Evolutionary conservation across 2,329 filamentous ascomycete species (phyloP), one percentile per base, ranked within the genome.

Genomic region (Fusarium luffae): DNA sequence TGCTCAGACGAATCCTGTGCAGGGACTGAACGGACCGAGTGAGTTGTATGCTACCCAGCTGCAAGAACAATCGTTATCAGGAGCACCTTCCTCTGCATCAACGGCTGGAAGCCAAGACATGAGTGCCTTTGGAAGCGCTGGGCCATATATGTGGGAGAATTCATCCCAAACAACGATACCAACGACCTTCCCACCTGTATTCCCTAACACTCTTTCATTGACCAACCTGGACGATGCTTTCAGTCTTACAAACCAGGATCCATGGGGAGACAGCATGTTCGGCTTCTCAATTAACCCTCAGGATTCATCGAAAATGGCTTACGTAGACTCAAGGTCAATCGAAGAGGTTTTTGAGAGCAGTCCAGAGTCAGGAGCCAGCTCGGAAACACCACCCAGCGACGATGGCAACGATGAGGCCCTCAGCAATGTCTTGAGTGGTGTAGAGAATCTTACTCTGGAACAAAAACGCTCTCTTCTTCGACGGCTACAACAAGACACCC

Each of bases 401-500:
- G 56, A 63, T 8, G 58, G 51, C 16, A 27, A 32, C 3, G 56
- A 60, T 23, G 27, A 28, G 32, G 30, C 69, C 28, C 42, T 75
- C n/a, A 50, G 52, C 44, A 27, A 58, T 9, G 48, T 73, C n/a
- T 43, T 76, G 5, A 49, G 43, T 12, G 63, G 64, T 4, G 50
- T 75, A 28, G 61, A 68, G 8, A 43, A 61, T 9, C 68, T 76
- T 5, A 66, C 61, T 4, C 13, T 66, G 11, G 50, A 46, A 28
- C 74, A 76, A 28, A 76, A 76, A 28, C 62, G 61, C 14, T 50
- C n/a, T 14, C 61, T 76, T 12, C 54, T 76, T 34, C 67, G 41
- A n/a, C 70, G 54, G 19, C 60, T 76, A 11, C 72, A 74, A 14
- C n/a, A 62, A 30, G 58, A 75, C 23, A 66, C 65, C 27, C 47